A percentile compares a stretch with the other conserved stretches of the same genome.
These are phyloP conservation scores for Epicoccum sorghinum DNA, from an alignment of 2,329 filamentous ascomycete genomes.

Conservation along the genomic window DNA sequence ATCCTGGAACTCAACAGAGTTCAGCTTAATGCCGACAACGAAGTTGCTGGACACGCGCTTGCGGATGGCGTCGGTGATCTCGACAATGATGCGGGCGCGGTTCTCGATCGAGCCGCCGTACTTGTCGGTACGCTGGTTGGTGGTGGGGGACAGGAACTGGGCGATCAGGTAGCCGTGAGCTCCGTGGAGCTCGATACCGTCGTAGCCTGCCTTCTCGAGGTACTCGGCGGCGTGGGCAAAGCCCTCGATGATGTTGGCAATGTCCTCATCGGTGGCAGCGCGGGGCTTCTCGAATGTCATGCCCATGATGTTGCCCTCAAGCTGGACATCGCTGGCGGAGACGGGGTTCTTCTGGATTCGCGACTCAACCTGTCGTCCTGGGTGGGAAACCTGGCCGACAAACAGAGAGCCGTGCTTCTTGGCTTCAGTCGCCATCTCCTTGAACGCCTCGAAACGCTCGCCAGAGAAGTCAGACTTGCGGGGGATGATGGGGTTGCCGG, in stretches of 20 bases:
- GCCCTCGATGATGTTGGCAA: constrained; percentile 61
- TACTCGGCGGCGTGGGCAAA: constrained; percentile 69
- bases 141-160: constrained; percentile 52
- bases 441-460: constrained; percentile 65
- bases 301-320: constrained; percentile 46
- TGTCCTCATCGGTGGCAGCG: constrained; percentile 61
- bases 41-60: constrained; percentile 48
- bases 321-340: constrained; percentile 55
- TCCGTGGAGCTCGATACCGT: constrained; percentile 56
- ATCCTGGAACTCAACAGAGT: constrained; percentile 62
- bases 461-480: constrained; percentile 58
- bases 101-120: constrained; percentile 54
- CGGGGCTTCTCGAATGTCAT: constrained; percentile 61
- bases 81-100: constrained; percentile 50
- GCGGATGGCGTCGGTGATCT: constrained; percentile 49
- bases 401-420: constrained; percentile 65
- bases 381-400: constrained; percentile 67
- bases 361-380: constrained; percentile 61
- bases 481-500: constrained; percentile 67
- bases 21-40: constrained; percentile 63
- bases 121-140: constrained; percentile 52
- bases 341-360: constrained; percentile 57
- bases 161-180: constrained; percentile 55
- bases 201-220: constrained; percentile 66
- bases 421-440: constrained; percentile 58